These are phyloP conservation scores for Kandelia obovata DNA, from an alignment of 345 rosid genomes.

Conservation along the genomic window DNA sequence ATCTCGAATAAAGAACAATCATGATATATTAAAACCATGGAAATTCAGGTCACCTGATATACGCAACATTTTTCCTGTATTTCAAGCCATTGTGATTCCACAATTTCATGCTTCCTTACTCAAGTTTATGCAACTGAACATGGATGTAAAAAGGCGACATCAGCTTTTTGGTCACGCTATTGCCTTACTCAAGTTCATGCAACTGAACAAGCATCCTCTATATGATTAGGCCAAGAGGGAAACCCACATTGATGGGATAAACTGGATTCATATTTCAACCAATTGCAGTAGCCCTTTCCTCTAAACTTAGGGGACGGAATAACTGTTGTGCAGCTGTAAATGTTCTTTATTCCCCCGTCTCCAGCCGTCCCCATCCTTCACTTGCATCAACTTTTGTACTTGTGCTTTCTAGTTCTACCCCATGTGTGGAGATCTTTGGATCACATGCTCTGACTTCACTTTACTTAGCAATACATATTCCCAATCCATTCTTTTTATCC, in stretches of 20 bases:
- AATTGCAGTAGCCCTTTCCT: neutral
- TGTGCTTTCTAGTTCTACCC: neutral
- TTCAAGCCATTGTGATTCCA: no score
- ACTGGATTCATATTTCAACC: neutral
- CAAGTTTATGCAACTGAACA: neutral
- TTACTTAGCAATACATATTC: slow-evolving; percentile 16
- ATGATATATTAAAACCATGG: neutral
- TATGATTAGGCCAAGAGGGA: neutral
- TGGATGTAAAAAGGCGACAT: neutral
- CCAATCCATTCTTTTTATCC: slow-evolving; percentile 17
- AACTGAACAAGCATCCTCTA: neutral
- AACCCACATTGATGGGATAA: slow-evolving; percentile 14
- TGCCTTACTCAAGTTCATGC: neutral
- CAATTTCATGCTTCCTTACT: neutral
- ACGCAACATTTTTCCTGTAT: no score
- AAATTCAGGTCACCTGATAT: no score
- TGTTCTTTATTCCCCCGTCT: slow-evolving; percentile 7
- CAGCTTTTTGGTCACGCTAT: slow-evolving; percentile 16
- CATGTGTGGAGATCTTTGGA: slow-evolving; percentile 18
- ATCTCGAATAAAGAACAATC: neutral
- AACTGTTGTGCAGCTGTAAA: neutral
- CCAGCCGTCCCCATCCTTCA: neutral
- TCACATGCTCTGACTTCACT: slow-evolving; percentile 23
- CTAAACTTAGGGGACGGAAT: neutral
- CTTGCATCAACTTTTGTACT: neutral